Percentiles rank a stretch among this genome's conserved stretches.
Evolutionary conservation across 2,329 filamentous ascomycete genomes (phyloP).

Genomic region (Fusarium devonianum): DNA sequence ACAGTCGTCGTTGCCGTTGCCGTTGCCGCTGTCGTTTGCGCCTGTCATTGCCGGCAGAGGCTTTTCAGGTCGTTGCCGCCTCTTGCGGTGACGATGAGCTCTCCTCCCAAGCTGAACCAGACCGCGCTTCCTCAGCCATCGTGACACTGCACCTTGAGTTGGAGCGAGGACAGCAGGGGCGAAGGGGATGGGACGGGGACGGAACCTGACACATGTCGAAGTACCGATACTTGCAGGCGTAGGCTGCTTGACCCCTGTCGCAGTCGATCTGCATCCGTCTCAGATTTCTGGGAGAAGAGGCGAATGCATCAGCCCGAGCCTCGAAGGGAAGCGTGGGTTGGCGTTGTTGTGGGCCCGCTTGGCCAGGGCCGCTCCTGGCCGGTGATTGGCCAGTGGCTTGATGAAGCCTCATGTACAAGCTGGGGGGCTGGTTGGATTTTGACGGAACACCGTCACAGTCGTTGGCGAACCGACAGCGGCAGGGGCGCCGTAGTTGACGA

Average conservation of each 20-base stretch:
- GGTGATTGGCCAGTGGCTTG: constrained; percentile 30
- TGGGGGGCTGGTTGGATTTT: constrained; percentile 33
- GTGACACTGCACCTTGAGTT: constrained; percentile 37
- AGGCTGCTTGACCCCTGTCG: constrained; percentile 40
- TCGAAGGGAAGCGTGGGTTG: constrained; percentile 35
- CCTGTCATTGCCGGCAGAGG: no score
- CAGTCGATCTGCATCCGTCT: constrained; percentile 48
- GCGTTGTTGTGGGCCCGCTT: constrained; percentile 29
- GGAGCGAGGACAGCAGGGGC: constrained; percentile 33
- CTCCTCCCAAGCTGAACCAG: constrained; percentile 18
- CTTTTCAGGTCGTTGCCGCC: not conserved
- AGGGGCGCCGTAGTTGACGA: constrained; percentile 28
- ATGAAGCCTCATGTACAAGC: constrained; percentile 41
- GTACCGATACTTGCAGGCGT: constrained; percentile 39
- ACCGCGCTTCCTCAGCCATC: constrained; percentile 26
- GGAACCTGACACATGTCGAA: constrained; percentile 42
- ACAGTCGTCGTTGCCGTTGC: no score
- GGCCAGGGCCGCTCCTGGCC: constrained; percentile 25
- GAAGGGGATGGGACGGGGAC: constrained; percentile 34
- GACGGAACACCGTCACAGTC: constrained; percentile 38
- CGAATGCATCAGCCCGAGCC: constrained; percentile 42
- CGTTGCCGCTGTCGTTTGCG: no score
- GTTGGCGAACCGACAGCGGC: constrained; percentile 30
- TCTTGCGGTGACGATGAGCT: no score
- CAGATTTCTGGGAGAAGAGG: constrained; percentile 44